Evolutionary conservation across 805 yeast species (phyloP).

Genomic region (Vanderwaltozyma polyspora): DNA sequence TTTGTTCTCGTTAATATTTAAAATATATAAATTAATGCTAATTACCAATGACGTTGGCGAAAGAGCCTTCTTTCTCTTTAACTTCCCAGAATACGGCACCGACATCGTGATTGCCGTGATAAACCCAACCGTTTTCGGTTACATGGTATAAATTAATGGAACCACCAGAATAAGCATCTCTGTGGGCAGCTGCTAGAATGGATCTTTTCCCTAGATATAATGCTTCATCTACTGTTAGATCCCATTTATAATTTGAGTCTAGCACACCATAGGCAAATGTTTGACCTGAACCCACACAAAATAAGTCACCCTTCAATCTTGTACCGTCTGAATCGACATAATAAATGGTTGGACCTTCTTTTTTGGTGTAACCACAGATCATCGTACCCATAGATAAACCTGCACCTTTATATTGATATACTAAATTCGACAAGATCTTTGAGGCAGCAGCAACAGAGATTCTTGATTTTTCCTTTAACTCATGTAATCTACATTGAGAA

Average conservation of each 20-base stretch:
- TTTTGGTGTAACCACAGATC: slow-evolving; percentile 93
- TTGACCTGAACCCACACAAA: slow-evolving; percentile 98
- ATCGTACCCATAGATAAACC: slow-evolving; percentile 99
- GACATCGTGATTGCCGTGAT: slow-evolving; percentile 90
- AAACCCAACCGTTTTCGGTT: slow-evolving; percentile 87
- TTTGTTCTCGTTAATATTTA: too few relatives aligned
- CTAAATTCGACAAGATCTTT: slow-evolving; percentile 81
- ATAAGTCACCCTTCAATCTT: slow-evolving; percentile 83
- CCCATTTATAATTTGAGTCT: slow-evolving; percentile 89
- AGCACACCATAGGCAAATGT: slow-evolving; percentile 98
- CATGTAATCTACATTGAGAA: slow-evolving; percentile 89
- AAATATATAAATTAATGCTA: too few relatives aligned
- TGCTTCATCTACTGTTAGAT: slow-evolving; percentile 85
- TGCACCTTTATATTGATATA: slow-evolving; percentile 90
- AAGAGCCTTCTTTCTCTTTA: slow-evolving; percentile 79
- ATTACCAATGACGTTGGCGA: slow-evolving; percentile 59
- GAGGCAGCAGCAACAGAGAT: slow-evolving; percentile 95
- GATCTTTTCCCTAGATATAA: slow-evolving; percentile 89
- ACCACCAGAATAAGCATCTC: slow-evolving; percentile 98
- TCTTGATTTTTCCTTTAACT: slow-evolving; percentile 86
- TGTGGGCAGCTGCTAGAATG: slow-evolving; percentile 93
- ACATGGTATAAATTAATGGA: slow-evolving; percentile 88
- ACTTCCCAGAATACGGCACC: slow-evolving; percentile 86
- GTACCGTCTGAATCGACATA: slow-evolving; percentile 97
- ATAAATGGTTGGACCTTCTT: slow-evolving; percentile 90